These are phyloP conservation scores for Gastrodia elata DNA, from an alignment of 106 monocot genomes.

Conservation along the genomic window DNA sequence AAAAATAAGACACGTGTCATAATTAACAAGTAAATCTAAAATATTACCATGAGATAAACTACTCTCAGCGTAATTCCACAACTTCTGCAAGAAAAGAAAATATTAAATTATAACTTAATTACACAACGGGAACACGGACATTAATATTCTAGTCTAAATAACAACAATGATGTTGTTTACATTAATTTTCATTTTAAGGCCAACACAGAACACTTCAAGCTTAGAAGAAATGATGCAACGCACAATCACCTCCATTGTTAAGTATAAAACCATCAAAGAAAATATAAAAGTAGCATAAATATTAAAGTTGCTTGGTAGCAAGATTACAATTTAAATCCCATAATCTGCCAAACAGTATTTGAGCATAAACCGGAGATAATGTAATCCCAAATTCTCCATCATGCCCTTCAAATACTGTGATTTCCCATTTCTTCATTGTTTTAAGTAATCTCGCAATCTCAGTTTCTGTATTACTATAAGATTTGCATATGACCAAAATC, in stretches of 20 bases:
- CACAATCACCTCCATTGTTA: not conserved
- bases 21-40: constrained; percentile 3
- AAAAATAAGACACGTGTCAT: not conserved
- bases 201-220: not conserved
- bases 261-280: not conserved
- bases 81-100: constrained; percentile 41
- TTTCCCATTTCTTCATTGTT: no score
- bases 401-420: no score
- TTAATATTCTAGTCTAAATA: not conserved
- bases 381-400: no score
- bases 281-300: not conserved
- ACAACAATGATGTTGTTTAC: not conserved
- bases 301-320: not conserved
- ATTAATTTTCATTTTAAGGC: not conserved
- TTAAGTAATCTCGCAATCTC: no score
- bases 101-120: no score
- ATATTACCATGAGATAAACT: constrained; percentile 29
- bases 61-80: constrained; percentile 24
- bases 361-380: no score
- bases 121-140: not conserved
- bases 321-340: no score
- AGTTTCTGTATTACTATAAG: no score
- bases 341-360: no score
- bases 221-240: not conserved
- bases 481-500: no score